These are phyloP conservation scores for Mycena crocata DNA, from an alignment of 768 basidiomycete genomes.

Conservation along the genomic window DNA sequence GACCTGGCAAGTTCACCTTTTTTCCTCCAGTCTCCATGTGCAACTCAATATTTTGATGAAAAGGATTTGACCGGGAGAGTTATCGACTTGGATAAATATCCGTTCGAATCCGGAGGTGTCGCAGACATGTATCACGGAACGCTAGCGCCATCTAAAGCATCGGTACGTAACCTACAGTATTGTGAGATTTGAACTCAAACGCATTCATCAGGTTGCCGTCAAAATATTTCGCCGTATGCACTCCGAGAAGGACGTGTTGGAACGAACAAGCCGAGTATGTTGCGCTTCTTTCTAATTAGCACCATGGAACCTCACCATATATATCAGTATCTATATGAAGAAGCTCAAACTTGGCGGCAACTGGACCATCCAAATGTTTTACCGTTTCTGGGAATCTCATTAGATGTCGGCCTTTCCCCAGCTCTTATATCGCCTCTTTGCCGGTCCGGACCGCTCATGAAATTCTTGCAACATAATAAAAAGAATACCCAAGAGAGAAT, in stretches of 20 bases:
- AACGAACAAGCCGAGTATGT: conserved; percentile 10
- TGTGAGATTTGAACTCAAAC: background rate
- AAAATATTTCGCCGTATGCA: conserved; percentile 26
- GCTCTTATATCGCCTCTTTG: conserved; percentile 29
- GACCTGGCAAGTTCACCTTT: no score
- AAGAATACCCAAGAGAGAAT: conserved; percentile 1
- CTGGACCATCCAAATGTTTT: conserved; percentile 25
- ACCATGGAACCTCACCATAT: background rate
- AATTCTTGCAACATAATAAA: conserved; percentile 6
- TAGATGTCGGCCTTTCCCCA: conserved; percentile 27
- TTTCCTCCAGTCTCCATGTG: no score
- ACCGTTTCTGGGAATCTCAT: conserved; percentile 25
- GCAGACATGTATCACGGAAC: conserved; percentile 23
- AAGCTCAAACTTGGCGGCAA: conserved; percentile 9
- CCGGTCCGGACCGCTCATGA: conserved; percentile 14
- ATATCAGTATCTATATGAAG: background rate
- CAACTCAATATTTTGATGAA: no score
- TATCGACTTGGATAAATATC: conserved; percentile 12
- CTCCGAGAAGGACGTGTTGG: background rate
- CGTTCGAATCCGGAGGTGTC: conserved; percentile 12
- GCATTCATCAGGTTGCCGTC: background rate
- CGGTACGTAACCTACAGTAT: background rate
- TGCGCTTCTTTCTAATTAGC: background rate
- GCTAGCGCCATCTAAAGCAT: background rate
- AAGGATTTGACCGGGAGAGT: conserved; percentile 20